A percentile compares a stretch with the other conserved stretches of the same genome.
These are phyloP conservation scores for Arthroderma sp. DNA, from an alignment of 2,329 filamentous ascomycete genomes.

Conservation along the genomic window DNA sequence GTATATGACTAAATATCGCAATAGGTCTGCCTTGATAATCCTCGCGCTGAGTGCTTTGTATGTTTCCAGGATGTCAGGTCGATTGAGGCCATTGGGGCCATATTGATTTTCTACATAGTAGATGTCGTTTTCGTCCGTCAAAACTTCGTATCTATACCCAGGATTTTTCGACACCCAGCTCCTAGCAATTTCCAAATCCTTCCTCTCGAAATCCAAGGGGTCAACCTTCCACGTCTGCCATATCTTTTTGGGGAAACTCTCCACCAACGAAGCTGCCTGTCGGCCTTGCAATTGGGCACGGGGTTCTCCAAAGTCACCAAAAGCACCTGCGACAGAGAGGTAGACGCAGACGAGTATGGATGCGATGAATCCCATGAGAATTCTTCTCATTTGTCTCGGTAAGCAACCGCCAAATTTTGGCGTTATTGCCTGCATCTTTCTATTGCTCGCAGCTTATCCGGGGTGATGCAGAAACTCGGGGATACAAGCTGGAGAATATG, in stretches of 20 bases:
- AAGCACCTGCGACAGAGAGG: constrained; percentile 32
- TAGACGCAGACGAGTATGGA: constrained; percentile 35
- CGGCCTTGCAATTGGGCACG: constrained; percentile 9
- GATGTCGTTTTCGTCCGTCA: constrained; percentile 56
- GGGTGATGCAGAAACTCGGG: constrained; percentile 6
- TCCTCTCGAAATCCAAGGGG: constrained; percentile 51
- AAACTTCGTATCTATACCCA: constrained; percentile 51
- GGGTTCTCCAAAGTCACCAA: constrained; percentile 15
- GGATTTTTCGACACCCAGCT: constrained; percentile 57
- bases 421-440: neutral
- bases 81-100: constrained; percentile 50
- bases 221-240: constrained; percentile 68
- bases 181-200: constrained; percentile 46
- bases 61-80: constrained; percentile 51
- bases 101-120: constrained; percentile 56
- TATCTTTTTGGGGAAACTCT: constrained; percentile 51
- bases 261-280: constrained; percentile 6
- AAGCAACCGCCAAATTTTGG: constrained; percentile 21
- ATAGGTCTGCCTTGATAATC: constrained; percentile 54
- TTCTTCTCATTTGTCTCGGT: constrained; percentile 37
- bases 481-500: neutral
- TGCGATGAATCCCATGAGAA: constrained; percentile 34
- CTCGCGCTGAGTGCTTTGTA: constrained; percentile 48
- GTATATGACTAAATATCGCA: constrained; percentile 56
- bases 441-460: neutral